Conservation (phyloP, 2,329 filamentous ascomycete species). For the Fusarium austroafricanum region DNA sequence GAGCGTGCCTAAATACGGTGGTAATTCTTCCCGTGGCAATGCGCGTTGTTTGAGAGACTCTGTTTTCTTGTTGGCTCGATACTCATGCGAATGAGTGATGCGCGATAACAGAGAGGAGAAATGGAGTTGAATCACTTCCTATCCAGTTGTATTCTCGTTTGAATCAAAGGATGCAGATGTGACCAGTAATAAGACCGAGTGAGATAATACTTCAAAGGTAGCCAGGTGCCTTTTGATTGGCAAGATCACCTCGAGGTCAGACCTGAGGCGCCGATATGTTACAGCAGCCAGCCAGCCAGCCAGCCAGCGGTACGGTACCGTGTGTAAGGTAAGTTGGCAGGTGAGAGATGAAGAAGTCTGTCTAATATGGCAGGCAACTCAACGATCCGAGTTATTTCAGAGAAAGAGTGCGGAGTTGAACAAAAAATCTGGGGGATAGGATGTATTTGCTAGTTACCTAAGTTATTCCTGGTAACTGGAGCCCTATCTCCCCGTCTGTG, state of each 20-base stretch:
- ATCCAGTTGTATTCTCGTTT: slow-evolving; percentile 31
- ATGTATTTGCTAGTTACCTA: slow-evolving; percentile 30
- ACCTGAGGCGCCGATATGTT: slow-evolving; percentile 23
- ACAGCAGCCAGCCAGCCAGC: slow-evolving; percentile 1
- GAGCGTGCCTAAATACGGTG: slow-evolving; percentile 16
- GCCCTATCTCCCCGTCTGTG: slow-evolving; percentile 18
- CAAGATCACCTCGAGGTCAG: slow-evolving; percentile 21
- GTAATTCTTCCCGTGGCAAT: slow-evolving; percentile 20
- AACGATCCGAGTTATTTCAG: slow-evolving; percentile 7
- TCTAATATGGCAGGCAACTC: background rate
- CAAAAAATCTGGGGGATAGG: slow-evolving; percentile 30
- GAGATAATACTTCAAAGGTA: slow-evolving; percentile 8
- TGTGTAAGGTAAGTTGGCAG: background rate
- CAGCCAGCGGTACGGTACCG: background rate
- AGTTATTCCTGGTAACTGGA: slow-evolving; percentile 22
- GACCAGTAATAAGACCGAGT: slow-evolving; percentile 34
- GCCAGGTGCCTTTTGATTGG: slow-evolving; percentile 14
- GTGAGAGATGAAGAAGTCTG: background rate
- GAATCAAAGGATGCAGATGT: slow-evolving; percentile 17
- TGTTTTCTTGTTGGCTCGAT: slow-evolving; percentile 25
- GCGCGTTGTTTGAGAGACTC: slow-evolving; percentile 19
- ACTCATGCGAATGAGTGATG: slow-evolving; percentile 17
- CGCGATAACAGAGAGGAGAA: slow-evolving; percentile 35
- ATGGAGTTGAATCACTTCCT: slow-evolving; percentile 7
- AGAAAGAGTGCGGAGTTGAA: slow-evolving; percentile 21